Conservation (phyloP, 2,329 filamentous ascomycete species). For the Curvularia lunata region DNA sequence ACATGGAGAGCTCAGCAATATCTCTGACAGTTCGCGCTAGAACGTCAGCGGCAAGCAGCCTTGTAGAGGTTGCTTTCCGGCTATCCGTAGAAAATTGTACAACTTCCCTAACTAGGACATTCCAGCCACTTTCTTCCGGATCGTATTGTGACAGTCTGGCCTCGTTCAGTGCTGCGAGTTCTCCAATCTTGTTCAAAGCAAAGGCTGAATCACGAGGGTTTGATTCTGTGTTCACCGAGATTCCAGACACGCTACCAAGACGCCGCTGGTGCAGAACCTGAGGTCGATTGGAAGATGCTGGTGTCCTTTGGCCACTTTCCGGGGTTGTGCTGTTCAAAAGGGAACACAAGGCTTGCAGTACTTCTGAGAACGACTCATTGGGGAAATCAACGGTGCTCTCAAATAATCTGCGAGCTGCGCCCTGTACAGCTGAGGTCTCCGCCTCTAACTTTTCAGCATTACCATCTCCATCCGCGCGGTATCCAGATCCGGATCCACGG, state of each 20-base stretch:
- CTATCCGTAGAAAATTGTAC: slow-evolving; percentile 55
- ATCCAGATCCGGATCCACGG: slow-evolving; percentile 26
- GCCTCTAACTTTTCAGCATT: slow-evolving; percentile 61
- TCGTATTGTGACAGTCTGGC: slow-evolving; percentile 70
- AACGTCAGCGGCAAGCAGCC: slow-evolving; percentile 58
- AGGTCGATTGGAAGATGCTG: slow-evolving; percentile 30
- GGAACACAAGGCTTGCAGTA: slow-evolving; percentile 76
- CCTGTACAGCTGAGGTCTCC: slow-evolving; percentile 88
- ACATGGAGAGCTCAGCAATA: slow-evolving; percentile 60
- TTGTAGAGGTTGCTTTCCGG: slow-evolving; percentile 51
- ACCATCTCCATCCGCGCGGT: slow-evolving; percentile 32
- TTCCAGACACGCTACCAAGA: slow-evolving; percentile 53
- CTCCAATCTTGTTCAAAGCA: slow-evolving; percentile 56
- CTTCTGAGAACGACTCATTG: slow-evolving; percentile 77
- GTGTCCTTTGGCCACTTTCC: slow-evolving; percentile 34
- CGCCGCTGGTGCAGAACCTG: slow-evolving; percentile 47
- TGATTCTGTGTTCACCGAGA: slow-evolving; percentile 48
- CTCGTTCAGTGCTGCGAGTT: slow-evolving; percentile 54
- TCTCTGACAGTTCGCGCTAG: slow-evolving; percentile 56
- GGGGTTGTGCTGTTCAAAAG: slow-evolving; percentile 60
- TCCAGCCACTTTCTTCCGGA: slow-evolving; percentile 77
- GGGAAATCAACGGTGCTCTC: slow-evolving; percentile 94
- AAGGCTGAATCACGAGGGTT: slow-evolving; percentile 56
- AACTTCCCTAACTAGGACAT: slow-evolving; percentile 64
- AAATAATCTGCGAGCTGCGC: slow-evolving; percentile 82